Evolutionary conservation across 805 yeast species (phyloP).

Genomic region (Barnettozyma botsteinii): DNA sequence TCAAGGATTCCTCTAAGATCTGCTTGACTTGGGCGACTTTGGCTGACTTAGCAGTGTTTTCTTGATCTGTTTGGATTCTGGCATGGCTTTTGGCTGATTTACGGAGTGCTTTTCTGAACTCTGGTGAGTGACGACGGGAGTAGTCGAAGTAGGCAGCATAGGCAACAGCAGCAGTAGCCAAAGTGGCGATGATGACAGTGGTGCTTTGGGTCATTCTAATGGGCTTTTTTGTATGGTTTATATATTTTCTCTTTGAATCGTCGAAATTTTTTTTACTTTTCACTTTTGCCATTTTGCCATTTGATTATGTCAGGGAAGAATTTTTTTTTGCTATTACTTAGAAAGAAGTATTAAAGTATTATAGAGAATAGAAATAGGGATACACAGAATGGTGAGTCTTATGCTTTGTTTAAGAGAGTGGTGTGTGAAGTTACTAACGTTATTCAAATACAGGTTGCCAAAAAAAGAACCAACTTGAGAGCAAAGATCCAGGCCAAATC

Average conservation of each 20-base stretch:
- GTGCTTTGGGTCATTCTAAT: not conserved
- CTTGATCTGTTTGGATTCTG: slow-evolving; percentile 47
- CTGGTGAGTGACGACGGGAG: slow-evolving; percentile 75
- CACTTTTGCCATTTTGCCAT: not conserved
- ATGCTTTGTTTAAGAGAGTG: too few species aligned
- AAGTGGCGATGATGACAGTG: slow-evolving; percentile 28
- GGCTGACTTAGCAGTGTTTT: slow-evolving; percentile 53
- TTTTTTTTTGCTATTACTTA: not conserved
- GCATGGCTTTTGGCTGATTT: slow-evolving; percentile 57
- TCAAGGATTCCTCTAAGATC: slow-evolving; percentile 59
- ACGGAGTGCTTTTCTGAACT: slow-evolving; percentile 73
- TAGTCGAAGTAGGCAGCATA: slow-evolving; percentile 91
- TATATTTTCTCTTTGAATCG: not conserved
- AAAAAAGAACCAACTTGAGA: slow-evolving; percentile 42
- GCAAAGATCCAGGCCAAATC: slow-evolving; percentile 27
- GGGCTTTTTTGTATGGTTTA: not conserved
- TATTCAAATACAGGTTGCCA: slow-evolving; percentile 34
- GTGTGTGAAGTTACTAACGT: too few species aligned
- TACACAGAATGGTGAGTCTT: too few species aligned
- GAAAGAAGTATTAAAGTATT: too few species aligned
- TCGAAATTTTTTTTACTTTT: slow-evolving; percentile 4
- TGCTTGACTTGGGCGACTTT: slow-evolving; percentile 56
- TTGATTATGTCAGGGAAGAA: slow-evolving; percentile 7
- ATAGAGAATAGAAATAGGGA: too few species aligned
- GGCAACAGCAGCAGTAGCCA: slow-evolving; percentile 49